These are phyloP conservation scores for Ogataea methylovora DNA, from an alignment of 805 yeast genomes.

Conservation along the genomic window DNA sequence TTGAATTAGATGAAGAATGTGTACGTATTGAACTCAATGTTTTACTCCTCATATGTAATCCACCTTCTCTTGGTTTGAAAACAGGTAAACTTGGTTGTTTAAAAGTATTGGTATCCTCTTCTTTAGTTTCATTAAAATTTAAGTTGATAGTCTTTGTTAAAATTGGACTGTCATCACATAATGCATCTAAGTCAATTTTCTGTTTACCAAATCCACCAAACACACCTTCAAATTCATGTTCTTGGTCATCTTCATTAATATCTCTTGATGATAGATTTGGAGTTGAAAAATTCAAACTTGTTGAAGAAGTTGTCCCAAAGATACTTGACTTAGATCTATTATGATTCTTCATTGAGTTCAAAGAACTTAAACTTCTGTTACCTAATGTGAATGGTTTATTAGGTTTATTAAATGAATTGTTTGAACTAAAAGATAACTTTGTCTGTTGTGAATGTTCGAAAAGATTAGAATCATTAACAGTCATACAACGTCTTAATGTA, in stretches of 20 bases:
- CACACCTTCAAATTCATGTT: conserved; percentile 7
- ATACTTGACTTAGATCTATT: too few species aligned
- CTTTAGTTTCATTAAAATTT: conserved; percentile 2
- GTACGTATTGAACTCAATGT: conserved; percentile 8
- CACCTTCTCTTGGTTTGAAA: conserved; percentile 15
- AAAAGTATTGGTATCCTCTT: background rate
- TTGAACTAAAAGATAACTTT: background rate
- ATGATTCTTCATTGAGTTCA: too few species aligned
- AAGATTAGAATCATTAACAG: background rate
- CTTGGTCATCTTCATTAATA: background rate
- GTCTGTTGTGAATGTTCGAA: background rate
- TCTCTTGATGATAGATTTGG: too few species aligned
- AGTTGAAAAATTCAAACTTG: too few species aligned
- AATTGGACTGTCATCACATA: conserved; percentile 17
- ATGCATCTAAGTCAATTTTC: conserved; percentile 15
- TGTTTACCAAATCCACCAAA: conserved; percentile 19
- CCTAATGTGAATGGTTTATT: background rate
- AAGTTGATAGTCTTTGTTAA: conserved; percentile 7
- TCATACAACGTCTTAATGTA: background rate
- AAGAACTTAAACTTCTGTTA: background rate
- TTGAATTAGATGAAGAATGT: too few species aligned
- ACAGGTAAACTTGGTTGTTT: conserved; percentile 7
- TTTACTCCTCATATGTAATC: conserved; percentile 17
- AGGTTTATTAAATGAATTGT: background rate
- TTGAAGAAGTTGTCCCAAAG: too few species aligned